phyloP scores from a whole-genome alignment of 345 rosid species.

The Populus simonii region DNA sequence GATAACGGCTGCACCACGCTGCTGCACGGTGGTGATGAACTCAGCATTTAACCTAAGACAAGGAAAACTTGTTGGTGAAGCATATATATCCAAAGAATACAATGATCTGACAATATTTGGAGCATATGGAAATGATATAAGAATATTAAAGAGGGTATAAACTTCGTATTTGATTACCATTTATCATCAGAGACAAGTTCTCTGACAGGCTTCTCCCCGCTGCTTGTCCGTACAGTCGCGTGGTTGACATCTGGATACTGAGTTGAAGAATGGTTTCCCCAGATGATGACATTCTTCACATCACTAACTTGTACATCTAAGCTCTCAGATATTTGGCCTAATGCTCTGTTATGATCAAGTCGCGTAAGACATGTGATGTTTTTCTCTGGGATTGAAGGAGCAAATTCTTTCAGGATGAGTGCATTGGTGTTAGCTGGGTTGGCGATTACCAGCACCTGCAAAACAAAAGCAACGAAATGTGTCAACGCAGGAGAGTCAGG shows the following conservation, averaged over 20 bases:
- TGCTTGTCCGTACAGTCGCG: slow-evolving; percentile 41
- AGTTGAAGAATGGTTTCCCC: slow-evolving; percentile 95
- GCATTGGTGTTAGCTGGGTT: slow-evolving; percentile 95
- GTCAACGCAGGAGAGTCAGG: neutral
- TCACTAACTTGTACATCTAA: slow-evolving; percentile 50
- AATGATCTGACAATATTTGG: neutral
- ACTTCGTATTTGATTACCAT: slow-evolving; percentile 35
- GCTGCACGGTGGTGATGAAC: slow-evolving; percentile 58
- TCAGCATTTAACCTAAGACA: slow-evolving; percentile 46
- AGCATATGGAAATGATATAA: neutral
- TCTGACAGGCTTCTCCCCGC: slow-evolving; percentile 43
- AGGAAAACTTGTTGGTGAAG: too few relatives aligned
- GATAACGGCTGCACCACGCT: slow-evolving; percentile 67
- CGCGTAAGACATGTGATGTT: slow-evolving; percentile 83
- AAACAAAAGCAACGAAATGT: neutral
- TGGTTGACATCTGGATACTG: slow-evolving; percentile 86
- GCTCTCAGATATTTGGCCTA: slow-evolving; percentile 64
- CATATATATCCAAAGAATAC: too few relatives aligned
- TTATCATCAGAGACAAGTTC: slow-evolving; percentile 50
- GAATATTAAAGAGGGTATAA: too few relatives aligned
- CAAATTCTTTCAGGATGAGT: slow-evolving; percentile 68
- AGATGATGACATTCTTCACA: slow-evolving; percentile 67
- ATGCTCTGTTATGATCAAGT: slow-evolving; percentile 82
- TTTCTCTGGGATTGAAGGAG: slow-evolving; percentile 75
- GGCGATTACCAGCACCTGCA: slow-evolving; percentile 66